Conservation (phyloP, 1,284 basidiomycete species). For the Apiotrichum montevideense region DNA sequence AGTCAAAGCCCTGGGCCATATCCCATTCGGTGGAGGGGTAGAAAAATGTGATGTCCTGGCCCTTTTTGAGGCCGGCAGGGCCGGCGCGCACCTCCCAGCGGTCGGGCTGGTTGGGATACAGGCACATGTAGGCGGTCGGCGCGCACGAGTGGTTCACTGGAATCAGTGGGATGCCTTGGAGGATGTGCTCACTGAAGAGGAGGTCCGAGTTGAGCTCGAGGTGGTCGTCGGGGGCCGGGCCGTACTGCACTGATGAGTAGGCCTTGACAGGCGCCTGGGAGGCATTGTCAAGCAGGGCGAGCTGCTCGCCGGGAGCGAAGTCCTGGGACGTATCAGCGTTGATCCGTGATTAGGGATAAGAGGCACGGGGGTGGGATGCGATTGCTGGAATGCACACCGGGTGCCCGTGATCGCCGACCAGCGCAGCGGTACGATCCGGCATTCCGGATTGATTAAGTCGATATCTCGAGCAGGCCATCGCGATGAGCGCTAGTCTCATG, state of each 20-base stretch:
- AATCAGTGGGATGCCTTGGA: background rate
- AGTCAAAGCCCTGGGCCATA: slow-evolving; percentile 62
- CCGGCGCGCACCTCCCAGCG: slow-evolving; percentile 50
- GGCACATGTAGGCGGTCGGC: slow-evolving; percentile 56
- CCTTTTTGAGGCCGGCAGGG: slow-evolving; percentile 38
- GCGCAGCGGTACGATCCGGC: background rate
- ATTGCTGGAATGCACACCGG: too few relatives aligned
- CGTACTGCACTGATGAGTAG: slow-evolving; percentile 47
- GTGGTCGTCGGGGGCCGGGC: slow-evolving; percentile 52
- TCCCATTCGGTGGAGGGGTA: slow-evolving; percentile 67
- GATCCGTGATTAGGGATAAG: background rate
- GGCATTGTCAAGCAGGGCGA: slow-evolving; percentile 35
- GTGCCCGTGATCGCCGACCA: background rate
- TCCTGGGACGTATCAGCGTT: slow-evolving; percentile 25
- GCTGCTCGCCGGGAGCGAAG: slow-evolving; percentile 28
- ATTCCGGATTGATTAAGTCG: too few relatives aligned
- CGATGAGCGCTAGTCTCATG: too few relatives aligned
- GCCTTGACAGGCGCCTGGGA: slow-evolving; percentile 41
- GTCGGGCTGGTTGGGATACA: slow-evolving; percentile 49
- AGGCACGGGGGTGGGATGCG: too few relatives aligned
- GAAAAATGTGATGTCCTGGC: slow-evolving; percentile 55
- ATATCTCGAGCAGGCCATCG: too few relatives aligned
- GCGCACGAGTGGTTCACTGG: slow-evolving; percentile 62
- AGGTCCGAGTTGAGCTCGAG: slow-evolving; percentile 61
- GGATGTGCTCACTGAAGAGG: slow-evolving; percentile 48